phyloP scores from a whole-genome alignment of 164 flowering plant genomes.

The Tinospora cordifolia region DNA sequence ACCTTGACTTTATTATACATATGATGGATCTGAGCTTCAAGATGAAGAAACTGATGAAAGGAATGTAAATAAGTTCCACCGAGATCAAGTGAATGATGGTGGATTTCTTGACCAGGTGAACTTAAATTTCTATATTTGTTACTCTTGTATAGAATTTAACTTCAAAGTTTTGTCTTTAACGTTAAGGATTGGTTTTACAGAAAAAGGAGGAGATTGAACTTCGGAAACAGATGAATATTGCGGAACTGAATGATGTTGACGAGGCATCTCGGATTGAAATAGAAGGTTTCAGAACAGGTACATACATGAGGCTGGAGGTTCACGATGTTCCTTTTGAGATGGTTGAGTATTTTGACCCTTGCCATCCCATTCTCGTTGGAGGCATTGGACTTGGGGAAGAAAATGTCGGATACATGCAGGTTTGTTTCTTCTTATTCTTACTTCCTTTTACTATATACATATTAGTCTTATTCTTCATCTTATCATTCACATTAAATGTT shows the following conservation, averaged over 20 bases:
- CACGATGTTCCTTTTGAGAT: slow-evolving; percentile 86
- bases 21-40: slow-evolving; percentile 51
- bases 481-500: no score
- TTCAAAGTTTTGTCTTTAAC: not conserved
- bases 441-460: not conserved
- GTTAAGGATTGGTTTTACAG: slow-evolving; percentile 33
- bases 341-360: slow-evolving; percentile 93
- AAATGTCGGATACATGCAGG: slow-evolving; percentile 97
- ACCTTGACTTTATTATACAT: slow-evolving; percentile 59
- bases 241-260: slow-evolving; percentile 83
- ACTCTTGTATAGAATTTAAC: not conserved
- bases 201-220: slow-evolving; percentile 81
- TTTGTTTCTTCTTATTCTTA: slow-evolving; percentile 17
- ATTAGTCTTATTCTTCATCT: not conserved
- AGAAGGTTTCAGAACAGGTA: slow-evolving; percentile 88
- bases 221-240: slow-evolving; percentile 65
- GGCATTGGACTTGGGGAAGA: slow-evolving; percentile 88
- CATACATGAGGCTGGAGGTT: slow-evolving; percentile 79
- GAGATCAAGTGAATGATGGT: slow-evolving; percentile 37
- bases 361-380: slow-evolving; percentile 85
- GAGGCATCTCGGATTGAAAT: slow-evolving; percentile 71
- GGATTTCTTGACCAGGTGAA: slow-evolving; percentile 70
- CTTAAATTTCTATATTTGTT: not conserved
- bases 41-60: slow-evolving; percentile 53
- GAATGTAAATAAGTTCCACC: slow-evolving; percentile 25